Evolutionary conservation across 2,329 filamentous ascomycete species (phyloP).

Genomic region (Gnomoniopsis sp.): DNA sequence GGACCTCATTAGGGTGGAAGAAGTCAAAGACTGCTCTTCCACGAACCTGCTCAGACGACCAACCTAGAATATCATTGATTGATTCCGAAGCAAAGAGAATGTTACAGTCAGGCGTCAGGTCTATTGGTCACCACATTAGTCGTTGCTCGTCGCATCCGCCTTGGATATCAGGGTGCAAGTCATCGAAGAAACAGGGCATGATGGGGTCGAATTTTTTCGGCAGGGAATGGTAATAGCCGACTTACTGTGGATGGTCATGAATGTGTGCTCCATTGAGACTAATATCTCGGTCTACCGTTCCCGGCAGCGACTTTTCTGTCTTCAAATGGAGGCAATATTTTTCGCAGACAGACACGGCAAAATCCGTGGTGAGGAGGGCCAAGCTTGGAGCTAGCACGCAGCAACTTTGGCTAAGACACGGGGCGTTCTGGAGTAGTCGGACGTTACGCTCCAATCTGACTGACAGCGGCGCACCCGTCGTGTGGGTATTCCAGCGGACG

Average conservation of each 20-base stretch:
- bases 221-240: constrained; percentile 21
- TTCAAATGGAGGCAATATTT: constrained; percentile 19
- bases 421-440: constrained; percentile 7
- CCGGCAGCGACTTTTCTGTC: constrained; percentile 4
- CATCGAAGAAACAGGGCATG: neutral
- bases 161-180: constrained; percentile 2
- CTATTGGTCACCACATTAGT: constrained; percentile 37
- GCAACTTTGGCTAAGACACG: constrained; percentile 13
- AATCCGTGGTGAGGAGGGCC: constrained; percentile 2
- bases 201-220: neutral
- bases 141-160: neutral
- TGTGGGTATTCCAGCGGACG: constrained; percentile 27
- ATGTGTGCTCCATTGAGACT: constrained; percentile 72
- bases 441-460: constrained; percentile 7
- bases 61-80: constrained; percentile 78
- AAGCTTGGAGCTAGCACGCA: constrained; percentile 12
- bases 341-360: constrained; percentile 22
- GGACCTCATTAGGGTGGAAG: constrained; percentile 79
- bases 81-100: constrained; percentile 84
- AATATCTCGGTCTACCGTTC: constrained; percentile 12
- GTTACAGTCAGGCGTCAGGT: constrained; percentile 70
- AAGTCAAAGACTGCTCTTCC: constrained; percentile 80
- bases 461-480: constrained; percentile 23
- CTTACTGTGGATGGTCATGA: constrained; percentile 87
- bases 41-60: constrained; percentile 70